A percentile compares a stretch with the other conserved stretches of the same genome.
phyloP scores from a whole-genome alignment of 169 alveolate genomes.

The Plasmodium vinckei region DNA sequence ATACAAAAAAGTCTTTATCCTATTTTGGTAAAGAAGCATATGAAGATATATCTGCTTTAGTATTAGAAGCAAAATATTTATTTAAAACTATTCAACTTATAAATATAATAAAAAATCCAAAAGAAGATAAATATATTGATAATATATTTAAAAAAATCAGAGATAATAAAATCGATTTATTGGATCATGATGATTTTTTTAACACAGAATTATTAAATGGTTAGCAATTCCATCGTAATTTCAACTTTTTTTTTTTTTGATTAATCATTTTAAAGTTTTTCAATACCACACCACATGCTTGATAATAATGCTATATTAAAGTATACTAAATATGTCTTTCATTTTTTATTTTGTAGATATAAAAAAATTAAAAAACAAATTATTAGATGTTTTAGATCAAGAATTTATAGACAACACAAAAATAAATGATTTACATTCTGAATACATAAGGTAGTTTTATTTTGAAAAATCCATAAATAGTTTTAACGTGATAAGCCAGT shows the following conservation, averaged over 20 bases:
- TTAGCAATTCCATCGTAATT: background rate
- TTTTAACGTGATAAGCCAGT: too few species aligned
- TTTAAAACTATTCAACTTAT: slow-evolving; percentile 10
- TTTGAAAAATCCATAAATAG: too few species aligned
- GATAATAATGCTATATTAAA: too few species aligned
- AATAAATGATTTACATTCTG: slow-evolving; percentile 15
- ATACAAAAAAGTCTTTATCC: slow-evolving; percentile 14
- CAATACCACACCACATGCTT: too few species aligned
- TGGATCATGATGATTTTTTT: slow-evolving; percentile 1
- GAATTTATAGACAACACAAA: slow-evolving; percentile 33
- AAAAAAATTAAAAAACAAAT: slow-evolving; percentile 19
- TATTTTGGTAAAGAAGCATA: slow-evolving; percentile 38
- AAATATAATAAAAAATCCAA: slow-evolving; percentile 1
- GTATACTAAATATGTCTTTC: background rate
- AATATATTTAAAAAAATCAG: slow-evolving; percentile 21
- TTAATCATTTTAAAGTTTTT: too few species aligned
- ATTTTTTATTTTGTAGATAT: slow-evolving; percentile 23
- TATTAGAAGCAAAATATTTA: slow-evolving; percentile 11
- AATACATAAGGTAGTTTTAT: slow-evolving; percentile 20
- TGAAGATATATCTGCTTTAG: slow-evolving; percentile 8
- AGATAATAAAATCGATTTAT: slow-evolving; percentile 11
- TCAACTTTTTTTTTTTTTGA: too few species aligned
- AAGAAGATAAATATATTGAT: slow-evolving; percentile 37
- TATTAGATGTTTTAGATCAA: slow-evolving; percentile 17
- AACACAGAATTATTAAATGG: slow-evolving; percentile 12